Percentiles rank a stretch among this genome's conserved stretches.
phyloP scores from a whole-genome alignment of 2,329 filamentous ascomycete species.

The Hyphodiscus sp. region DNA sequence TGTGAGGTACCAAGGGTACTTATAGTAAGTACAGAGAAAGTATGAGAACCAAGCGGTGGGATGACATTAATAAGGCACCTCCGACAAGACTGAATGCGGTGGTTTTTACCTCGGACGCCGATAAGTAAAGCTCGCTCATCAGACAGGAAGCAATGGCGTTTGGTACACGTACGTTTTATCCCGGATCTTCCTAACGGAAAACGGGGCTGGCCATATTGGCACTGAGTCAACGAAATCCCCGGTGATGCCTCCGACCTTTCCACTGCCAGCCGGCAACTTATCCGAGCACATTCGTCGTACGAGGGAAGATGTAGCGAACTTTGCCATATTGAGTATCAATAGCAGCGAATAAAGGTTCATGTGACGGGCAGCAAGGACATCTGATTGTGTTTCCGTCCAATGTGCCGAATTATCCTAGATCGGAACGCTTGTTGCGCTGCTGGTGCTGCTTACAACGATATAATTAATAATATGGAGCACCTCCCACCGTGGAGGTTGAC shows the following conservation, averaged over 20 bases:
- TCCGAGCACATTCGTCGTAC: too few species aligned
- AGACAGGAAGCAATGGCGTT: too few species aligned
- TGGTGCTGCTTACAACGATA: neutral
- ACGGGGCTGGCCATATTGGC: neutral
- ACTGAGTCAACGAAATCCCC: neutral
- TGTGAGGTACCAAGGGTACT: neutral
- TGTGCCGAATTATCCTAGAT: neutral
- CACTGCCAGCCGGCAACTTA: too few species aligned
- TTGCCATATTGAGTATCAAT: neutral
- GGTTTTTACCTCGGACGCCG: too few species aligned
- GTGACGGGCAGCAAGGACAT: neutral
- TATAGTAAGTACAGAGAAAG: neutral
- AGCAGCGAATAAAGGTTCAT: neutral
- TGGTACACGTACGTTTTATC: too few species aligned
- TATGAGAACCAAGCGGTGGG: neutral
- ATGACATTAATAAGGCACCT: neutral
- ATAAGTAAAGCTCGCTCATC: too few species aligned
- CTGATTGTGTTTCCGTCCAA: neutral
- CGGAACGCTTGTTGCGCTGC: neutral
- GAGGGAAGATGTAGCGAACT: neutral
- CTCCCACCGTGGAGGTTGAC: neutral
- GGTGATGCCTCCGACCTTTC: neutral
- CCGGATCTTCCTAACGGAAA: neutral
- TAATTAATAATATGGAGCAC: neutral
- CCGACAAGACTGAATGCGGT: neutral